Evolutionary conservation across 345 rosid species (phyloP), one percentile per base, ranked within the genome.

Genomic region (Sonneratia alba): DNA sequence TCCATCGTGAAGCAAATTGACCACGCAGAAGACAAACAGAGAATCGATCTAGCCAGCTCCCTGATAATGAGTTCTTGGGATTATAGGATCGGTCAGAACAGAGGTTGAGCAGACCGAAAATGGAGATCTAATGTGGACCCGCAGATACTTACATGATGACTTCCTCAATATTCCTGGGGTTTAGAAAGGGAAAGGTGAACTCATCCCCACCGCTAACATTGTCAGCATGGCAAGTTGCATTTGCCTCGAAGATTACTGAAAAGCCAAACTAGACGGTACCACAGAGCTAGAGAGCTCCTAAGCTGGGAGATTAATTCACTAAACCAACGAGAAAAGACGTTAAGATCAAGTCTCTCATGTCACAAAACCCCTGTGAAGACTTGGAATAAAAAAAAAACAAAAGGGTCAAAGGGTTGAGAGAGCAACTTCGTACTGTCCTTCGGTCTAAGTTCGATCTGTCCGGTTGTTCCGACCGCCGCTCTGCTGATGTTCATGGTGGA

Each of bases 41-140:
- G 45, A 3, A 42, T 42, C 45, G 45, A 9, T 42, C 10, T 42
- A 42, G 45, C 45, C 3, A 42, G 45, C 45, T 42, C 6, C 7
- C 45, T 42, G 7, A 27, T 16, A 49, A 16, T 13, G 16, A 49
- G 56, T 49, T 49, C 19, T 49, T 49, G 56, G 16, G 56, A 49
- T 2, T 49, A 13, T 4, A 49, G 49, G 49, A 45, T 45, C 49
- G 13, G 49, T 45, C 49, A 45, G 49, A 45, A 45, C 49, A 45
- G 13, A 6, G 47, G 11, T 6, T 43, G 57, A 57, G 32, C 63
- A n/a, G 63, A n/a, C n/a, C 32, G n/a, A n/a, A 57, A 57, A 22
- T 57, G 63, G 63, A n/a, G 63, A 57, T 57, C 10, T 57, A 57
- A 57, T 57, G 63, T 32, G 63, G 63, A 57, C 63, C 63, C 63